Percentiles rank a stretch among this genome's conserved stretches.
These are phyloP conservation scores for Fusarium incarnatum DNA, from an alignment of 2,329 filamentous ascomycete genomes.

Conservation along the genomic window DNA sequence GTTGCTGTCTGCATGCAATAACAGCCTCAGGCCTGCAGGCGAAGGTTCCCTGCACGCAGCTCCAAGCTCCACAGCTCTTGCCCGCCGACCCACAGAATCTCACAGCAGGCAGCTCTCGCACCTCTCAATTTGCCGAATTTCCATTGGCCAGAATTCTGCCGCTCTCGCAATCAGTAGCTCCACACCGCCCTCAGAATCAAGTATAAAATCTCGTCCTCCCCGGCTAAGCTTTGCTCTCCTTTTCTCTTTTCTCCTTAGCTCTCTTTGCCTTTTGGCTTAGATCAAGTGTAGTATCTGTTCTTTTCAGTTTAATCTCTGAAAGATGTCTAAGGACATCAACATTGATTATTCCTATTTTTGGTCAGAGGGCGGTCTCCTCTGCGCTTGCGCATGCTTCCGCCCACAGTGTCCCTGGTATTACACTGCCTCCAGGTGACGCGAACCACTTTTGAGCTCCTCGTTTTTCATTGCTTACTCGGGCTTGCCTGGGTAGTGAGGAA, in stretches of 20 bases:
- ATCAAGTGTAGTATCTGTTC: constrained; percentile 98
- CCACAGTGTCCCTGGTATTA: constrained; percentile 58
- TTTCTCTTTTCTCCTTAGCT: constrained; percentile 55
- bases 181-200: constrained; percentile 10
- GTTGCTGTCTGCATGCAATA: not conserved
- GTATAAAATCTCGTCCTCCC: constrained; percentile 40
- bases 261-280: constrained; percentile 75
- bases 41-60: not conserved
- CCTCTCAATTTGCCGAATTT: not conserved
- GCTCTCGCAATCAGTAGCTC: not conserved
- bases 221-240: constrained; percentile 30
- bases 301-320: constrained; percentile 98
- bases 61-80: not conserved
- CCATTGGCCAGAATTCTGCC: constrained; percentile 34
- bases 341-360: constrained; percentile 82
- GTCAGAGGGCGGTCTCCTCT: constrained; percentile 51
- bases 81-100: not conserved
- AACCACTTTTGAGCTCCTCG: constrained; percentile 46
- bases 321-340: constrained; percentile 77
- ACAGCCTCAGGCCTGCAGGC: not conserved
- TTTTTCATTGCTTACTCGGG: constrained; percentile 56
- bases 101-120: constrained; percentile 31
- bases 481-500: constrained; percentile 56
- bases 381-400: constrained; percentile 56
- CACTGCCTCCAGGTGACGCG: constrained; percentile 52